Base-by-base conservation (phyloP, 805 yeast species). In the Pichia occidentalis region DNA sequence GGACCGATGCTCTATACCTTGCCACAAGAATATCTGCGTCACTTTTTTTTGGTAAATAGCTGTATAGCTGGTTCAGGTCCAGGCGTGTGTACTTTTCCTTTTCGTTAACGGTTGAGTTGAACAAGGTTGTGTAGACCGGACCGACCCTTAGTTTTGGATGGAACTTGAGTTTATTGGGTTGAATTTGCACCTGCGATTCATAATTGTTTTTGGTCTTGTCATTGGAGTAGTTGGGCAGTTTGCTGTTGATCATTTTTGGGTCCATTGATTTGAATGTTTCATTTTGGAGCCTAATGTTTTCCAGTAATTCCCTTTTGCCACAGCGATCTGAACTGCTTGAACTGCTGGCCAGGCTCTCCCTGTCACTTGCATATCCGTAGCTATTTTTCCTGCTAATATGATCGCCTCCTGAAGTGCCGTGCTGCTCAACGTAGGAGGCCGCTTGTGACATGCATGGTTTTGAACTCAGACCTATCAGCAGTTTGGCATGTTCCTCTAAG, bases 1-100 rank as follows among this genome's bases (percentile, higher is more conserved):
- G 80, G 11, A 75, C 75, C 0, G 77, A 70, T 34, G 65, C 67
- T 9, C 68, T 52, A 46, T 70, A 75, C 20, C 78, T 57, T 24
- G 67, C 64, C 3, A 73, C 56, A 29, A 75, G 56, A 38, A 67
- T 73, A 46, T 60, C 67, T 0, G 76, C 67, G 26, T 70, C 60
- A 33, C 62, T 67, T 31, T 57, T 63, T 1, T 67, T 52, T 1
- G 81, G 80, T 11, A 75, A 46, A 40, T 65, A 69, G 7, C 60
- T 54, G n/a, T 59, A 48, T 11, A 75, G 36, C 4, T 41, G 24
- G n/a, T 32, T 30, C 9, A 49, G 28, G 30, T 52, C 46, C 52
- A 42, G 65, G 68, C 20, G 39, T 47, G 24, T 42, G 6, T 32
- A 25, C 4, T 22, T 26, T 3, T 43, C 45, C 11, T 30, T 39